Conservation (phyloP, 2,329 filamentous ascomycete genomes). For the Xylariaceae sp. region DNA sequence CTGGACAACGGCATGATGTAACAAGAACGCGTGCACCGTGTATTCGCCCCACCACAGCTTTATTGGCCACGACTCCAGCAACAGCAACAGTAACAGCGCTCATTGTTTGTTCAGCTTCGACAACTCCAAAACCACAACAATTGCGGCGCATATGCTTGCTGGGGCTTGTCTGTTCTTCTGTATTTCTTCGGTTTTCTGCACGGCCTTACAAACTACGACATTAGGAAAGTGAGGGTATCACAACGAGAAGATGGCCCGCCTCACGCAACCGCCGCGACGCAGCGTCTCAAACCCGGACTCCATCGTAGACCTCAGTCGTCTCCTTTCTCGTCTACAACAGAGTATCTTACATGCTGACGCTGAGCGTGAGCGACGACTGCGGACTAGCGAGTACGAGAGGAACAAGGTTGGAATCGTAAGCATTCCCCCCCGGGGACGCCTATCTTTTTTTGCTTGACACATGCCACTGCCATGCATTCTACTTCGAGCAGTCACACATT, state of each 20-base stretch:
- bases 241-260: constrained; percentile 22
- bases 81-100: no score
- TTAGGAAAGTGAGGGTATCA: background rate
- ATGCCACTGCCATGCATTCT: background rate
- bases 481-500: background rate
- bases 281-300: constrained; percentile 30
- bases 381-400: constrained; percentile 63
- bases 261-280: constrained; percentile 25
- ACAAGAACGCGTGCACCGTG: background rate
- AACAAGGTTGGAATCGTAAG: constrained; percentile 51
- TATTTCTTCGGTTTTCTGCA: no score
- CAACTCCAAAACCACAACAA: no score
- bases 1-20: constrained; percentile 13
- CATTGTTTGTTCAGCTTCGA: no score
- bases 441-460: background rate
- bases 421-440: constrained; percentile 11
- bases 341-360: constrained; percentile 59
- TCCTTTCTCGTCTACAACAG: constrained; percentile 63
- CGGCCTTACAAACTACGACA: background rate
- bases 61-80: no score
- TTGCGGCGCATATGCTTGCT: no score
- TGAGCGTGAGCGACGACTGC: constrained; percentile 53
- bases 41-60: background rate
- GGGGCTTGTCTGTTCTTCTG: no score
- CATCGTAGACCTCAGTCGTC: constrained; percentile 53